Base-by-base conservation (phyloP, 441 rosid species). In the Pelargonium cotyledonis region DNA sequence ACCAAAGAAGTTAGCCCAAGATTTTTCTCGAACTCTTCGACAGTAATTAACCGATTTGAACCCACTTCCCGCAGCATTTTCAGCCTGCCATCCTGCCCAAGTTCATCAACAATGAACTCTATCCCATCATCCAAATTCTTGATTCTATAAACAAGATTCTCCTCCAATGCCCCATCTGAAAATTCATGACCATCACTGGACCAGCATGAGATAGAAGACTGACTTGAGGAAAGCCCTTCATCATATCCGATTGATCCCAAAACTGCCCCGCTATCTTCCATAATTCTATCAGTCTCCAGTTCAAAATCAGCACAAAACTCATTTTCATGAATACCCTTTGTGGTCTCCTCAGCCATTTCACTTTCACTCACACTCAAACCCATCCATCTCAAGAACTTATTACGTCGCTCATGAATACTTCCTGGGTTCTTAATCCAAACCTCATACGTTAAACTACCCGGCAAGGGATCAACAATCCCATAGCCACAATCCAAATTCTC, bases 341-440 rank as follows among this genome's bases (percentile, higher is more conserved):
- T 23, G 26, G 26, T 23, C 26, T 23, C 26, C 26, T 23, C 26
- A 23, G 26, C 26, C 26, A 53, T 19, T 26, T 10, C 66, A 26
- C 58, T 66, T 12, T 49, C 77, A 62, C 73, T 86, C 68, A 76
- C 73, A 76, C 79, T 67, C 70, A 73, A 72, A 40, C 85, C 87
- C 90, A 88, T 90, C 90, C 88, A 88, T 65, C 77, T 79, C n/a
- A 95, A 71, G 70, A 95, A 95, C 80, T 84, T 84, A 65, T 74
- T 70, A 21, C 99, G 89, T 31, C 99, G 86, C 67, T 88, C 90
- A 67, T 69, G 72, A 26, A 95, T 84, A 76, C 92, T 89, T 70
- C 53, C 80, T 0, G 91, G 98, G 64, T 79, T 80, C 72, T 64
- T 76, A 75, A 76, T 75, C 99, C 98, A 92, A 16, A 85, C 68